Conservation (phyloP, 495 filamentous ascomycete genomes). For the Hyaloscypha finlandica region DNA sequence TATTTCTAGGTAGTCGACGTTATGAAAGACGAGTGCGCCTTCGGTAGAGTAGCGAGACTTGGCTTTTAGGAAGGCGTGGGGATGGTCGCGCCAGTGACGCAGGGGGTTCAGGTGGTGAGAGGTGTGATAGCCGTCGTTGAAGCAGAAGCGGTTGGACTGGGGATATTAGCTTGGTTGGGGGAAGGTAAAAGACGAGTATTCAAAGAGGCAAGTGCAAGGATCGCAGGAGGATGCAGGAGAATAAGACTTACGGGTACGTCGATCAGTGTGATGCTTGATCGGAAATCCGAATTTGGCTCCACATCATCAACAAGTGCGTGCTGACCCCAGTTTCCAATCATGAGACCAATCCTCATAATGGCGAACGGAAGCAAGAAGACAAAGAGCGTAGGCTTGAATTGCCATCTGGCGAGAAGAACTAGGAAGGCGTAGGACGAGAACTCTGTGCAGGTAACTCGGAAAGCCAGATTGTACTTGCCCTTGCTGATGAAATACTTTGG, state of each 20-base stretch:
- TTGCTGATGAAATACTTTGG: slow-evolving; percentile 70
- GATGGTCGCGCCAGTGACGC: slow-evolving; percentile 75
- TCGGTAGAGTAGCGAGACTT: slow-evolving; percentile 60
- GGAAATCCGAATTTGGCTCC: slow-evolving; percentile 68
- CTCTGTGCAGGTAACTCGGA: slow-evolving; percentile 59
- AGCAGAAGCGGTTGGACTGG: slow-evolving; percentile 69
- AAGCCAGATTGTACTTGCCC: slow-evolving; percentile 49
- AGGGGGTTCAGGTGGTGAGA: slow-evolving; percentile 74
- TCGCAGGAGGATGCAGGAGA: too few relatives aligned
- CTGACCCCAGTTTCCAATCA: slow-evolving; percentile 78
- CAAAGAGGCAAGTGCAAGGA: too few relatives aligned
- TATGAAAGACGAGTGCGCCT: slow-evolving; percentile 67
- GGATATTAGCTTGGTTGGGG: neutral
- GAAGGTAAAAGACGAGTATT: too few relatives aligned
- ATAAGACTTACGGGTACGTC: slow-evolving; percentile 64
- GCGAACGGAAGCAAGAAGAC: slow-evolving; percentile 62
- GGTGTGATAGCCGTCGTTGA: slow-evolving; percentile 79
- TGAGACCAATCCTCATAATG: slow-evolving; percentile 62
- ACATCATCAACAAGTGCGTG: slow-evolving; percentile 71
- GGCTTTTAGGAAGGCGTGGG: slow-evolving; percentile 62
- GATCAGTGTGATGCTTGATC: slow-evolving; percentile 71
- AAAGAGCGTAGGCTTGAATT: slow-evolving; percentile 56
- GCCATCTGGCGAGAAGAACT: slow-evolving; percentile 48
- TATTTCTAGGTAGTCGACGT: slow-evolving; percentile 72
- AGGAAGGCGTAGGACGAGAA: slow-evolving; percentile 51